Evolutionary conservation across 306 rosid genomes (phyloP), one percentile per base, ranked within the genome.

Genomic region (Chamaecrista fasciculata): DNA sequence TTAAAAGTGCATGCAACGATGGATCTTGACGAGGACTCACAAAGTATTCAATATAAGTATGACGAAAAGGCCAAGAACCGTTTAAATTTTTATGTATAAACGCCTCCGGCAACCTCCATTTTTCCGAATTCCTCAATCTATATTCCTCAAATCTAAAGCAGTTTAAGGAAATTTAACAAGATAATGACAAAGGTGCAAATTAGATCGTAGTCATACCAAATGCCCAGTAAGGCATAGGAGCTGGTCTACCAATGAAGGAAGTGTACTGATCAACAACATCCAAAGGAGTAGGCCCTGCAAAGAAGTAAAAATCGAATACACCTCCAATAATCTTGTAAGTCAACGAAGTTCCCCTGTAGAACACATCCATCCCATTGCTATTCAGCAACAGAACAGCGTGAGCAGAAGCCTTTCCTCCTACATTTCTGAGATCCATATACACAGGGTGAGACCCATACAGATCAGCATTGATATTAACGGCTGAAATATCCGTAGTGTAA

Each of bases 141-240:
- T n/a, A n/a, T n/a, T n/a, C 36, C 69, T 63, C 23, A 63, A 42
- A 40, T 43, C 53, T 23, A 34, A 15, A 23, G 20, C 68, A 21
- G 21, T 12, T 0, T 20, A 50, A 6, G 29, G 29, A 8, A 19
- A 50, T 21, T 19, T 7, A 15, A 50, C 11, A 49, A 18, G 24
- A 3, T 2, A 2, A 62, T 2, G 55, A 33, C 7, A 1, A 34
- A 56, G 49, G 66, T 25, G 66, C 70, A 6, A 48, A 66, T 5
- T 8, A 55, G n/a, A n/a, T n/a, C n/a, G n/a, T n/a, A 63, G 55
- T 48, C 84, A 47, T 86, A 94, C 99, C 99, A 1, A 94, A 80
- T 68, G 97, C 82, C 99, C 99, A 94, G 82, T 94, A 94, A 58
- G 99, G 99, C 99, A 94, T 94, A 29, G 99, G 84, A 74, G 99